Evolutionary conservation across 345 rosid species (phyloP).

Genomic region (Syzygium aqueum): DNA sequence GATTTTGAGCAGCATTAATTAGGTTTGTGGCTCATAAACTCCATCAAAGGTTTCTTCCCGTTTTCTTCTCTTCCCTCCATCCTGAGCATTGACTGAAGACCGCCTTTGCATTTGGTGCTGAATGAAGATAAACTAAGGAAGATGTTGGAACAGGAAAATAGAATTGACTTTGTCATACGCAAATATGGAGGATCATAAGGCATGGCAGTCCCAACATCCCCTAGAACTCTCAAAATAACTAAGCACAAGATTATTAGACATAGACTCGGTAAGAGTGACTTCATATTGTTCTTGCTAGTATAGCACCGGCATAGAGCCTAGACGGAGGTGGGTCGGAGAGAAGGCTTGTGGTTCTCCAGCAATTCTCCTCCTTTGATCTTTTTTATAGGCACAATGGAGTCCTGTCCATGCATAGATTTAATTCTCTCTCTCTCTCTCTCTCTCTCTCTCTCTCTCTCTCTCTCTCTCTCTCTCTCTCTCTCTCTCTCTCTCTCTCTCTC

Average conservation of each 20-base stretch:
- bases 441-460: not conserved
- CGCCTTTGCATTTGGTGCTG: not conserved
- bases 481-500: not conserved
- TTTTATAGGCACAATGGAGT: not conserved
- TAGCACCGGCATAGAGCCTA: not conserved
- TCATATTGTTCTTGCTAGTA: not conserved
- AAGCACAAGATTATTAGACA: not conserved
- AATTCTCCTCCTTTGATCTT: not conserved
- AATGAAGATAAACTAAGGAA: not conserved
- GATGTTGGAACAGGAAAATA: not conserved
- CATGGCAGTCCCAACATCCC: conserved; percentile 18
- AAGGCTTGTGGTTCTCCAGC: not conserved
- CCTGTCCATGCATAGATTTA: not conserved
- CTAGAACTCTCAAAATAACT: not conserved
- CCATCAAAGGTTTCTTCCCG: not conserved
- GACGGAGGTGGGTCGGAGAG: not conserved
- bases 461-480: not conserved
- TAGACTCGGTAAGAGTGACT: not conserved
- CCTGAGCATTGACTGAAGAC: not conserved
- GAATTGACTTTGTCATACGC: conserved; percentile 1
- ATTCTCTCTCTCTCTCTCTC: not conserved
- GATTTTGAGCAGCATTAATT: not conserved
- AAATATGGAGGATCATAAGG: conserved; percentile 16
- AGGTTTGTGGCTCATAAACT: not conserved
- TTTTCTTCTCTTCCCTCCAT: not conserved